Percentiles rank a stretch among this genome's conserved stretches.
Conservation (phyloP, 495 filamentous ascomycete species). For the Podospora fimiseda region DNA sequence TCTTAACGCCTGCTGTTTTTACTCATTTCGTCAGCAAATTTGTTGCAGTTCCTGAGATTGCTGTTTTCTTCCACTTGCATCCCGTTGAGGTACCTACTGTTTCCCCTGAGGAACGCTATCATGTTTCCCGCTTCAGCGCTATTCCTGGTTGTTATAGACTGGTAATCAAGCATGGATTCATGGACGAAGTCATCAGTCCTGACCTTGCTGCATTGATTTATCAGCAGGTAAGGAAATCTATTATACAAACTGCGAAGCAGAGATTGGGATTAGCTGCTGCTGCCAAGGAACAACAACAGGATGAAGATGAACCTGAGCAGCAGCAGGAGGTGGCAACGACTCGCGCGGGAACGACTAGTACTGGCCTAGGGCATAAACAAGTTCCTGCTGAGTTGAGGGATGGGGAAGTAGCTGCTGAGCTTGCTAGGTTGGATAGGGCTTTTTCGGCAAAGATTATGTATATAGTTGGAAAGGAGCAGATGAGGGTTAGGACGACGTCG, state of each 20-base stretch:
- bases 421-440: slow-evolving; percentile 44
- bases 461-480: slow-evolving; percentile 61
- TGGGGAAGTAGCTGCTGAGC: slow-evolving; percentile 27
- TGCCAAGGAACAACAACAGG: slow-evolving; percentile 5
- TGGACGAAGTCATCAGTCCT: slow-evolving; percentile 51
- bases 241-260: slow-evolving; percentile 34
- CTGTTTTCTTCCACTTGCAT: slow-evolving; percentile 53
- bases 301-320: slow-evolving; percentile 3
- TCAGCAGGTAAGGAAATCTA: slow-evolving; percentile 50
- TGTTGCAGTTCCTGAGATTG: slow-evolving; percentile 45
- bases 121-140: slow-evolving; percentile 26
- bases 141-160: slow-evolving; percentile 55
- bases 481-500: slow-evolving; percentile 38
- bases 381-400: slow-evolving; percentile 46
- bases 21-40: slow-evolving; percentile 55
- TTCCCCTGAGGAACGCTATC: slow-evolving; percentile 29
- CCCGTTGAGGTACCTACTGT: slow-evolving; percentile 44
- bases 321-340: slow-evolving; percentile 1
- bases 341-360: background rate
- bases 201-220: slow-evolving; percentile 54
- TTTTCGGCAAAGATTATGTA: slow-evolving; percentile 53
- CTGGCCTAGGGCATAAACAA: slow-evolving; percentile 17
- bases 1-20: slow-evolving; percentile 47
- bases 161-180: slow-evolving; percentile 61
- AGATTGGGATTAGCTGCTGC: slow-evolving; percentile 1